Evolutionary conservation across 208 protist genomes (phyloP), one percentile per base, ranked within the genome.

Genomic region (Phytomonas francai): DNA sequence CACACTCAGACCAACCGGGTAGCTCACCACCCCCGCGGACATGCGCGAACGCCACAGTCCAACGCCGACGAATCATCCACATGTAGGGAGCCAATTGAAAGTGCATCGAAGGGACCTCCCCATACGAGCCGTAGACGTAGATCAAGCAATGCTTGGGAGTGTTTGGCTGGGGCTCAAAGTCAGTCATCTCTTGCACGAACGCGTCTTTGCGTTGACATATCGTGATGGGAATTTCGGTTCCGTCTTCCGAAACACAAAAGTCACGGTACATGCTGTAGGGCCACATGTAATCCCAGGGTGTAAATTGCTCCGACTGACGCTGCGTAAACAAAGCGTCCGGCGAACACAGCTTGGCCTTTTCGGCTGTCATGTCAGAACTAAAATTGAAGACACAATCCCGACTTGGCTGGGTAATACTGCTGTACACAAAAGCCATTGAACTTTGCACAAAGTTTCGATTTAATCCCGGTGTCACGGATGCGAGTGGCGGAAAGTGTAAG

Each of bases 1-100:
- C 91, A 66, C 83, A 67, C 39, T 95, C 83, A 16, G 87, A 87
- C 88, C 89, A 97, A 42, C 84, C 75, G 11, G 83, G 84, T 29
- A 95, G 81, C 75, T 98, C 94, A 25, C 92, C 93, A 65, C 96
- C 96, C 57, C 96, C 96, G 39, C 96, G 84, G 29, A 98, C 88
- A 75, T 97, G 88, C 1, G 93, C 93, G 72, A 98, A 93, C 58
- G 81, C 88, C 51, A 96, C 80, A 16, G 83, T 91, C 88, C 88
- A 96, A 19, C 91, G 86, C 6, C 91, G 91, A 8, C 91, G 91
- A 56, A 96, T 65, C 85, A 96, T 88, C 87, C 85, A 96, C 83
- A 96, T 91, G 83, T 96, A 96, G 29, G 91, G 91, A n/a, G 91
- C 91, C 0, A 96, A 81, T 71, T 96, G 91, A 71, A 96, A 96